phyloP scores from a whole-genome alignment of 805 yeast genomes.

The Scheffersomyces coipomensis region DNA sequence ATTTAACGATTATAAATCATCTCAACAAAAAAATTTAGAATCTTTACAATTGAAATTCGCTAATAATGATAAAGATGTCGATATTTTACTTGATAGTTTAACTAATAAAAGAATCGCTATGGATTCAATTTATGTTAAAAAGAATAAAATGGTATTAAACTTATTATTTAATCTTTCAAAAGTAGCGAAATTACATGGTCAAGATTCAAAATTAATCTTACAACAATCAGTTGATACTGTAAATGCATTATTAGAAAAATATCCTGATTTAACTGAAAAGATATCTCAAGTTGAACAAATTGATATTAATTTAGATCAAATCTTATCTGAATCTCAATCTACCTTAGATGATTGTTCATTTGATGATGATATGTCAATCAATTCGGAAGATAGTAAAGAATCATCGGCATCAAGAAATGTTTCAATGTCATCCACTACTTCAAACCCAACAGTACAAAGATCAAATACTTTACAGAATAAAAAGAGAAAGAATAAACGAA shows the following conservation, averaged over 20 bases:
- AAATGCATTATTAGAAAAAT: slow-evolving; percentile 31
- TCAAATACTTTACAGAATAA: slow-evolving; percentile 17
- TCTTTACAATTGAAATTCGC: slow-evolving; percentile 36
- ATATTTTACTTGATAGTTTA: slow-evolving; percentile 48
- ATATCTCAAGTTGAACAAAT: slow-evolving; percentile 23
- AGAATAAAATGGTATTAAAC: slow-evolving; percentile 43
- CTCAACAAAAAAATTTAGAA: slow-evolving; percentile 31
- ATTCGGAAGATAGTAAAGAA: slow-evolving; percentile 7
- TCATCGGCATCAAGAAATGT: slow-evolving; percentile 6
- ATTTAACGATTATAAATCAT: slow-evolving; percentile 36
- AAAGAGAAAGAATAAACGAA: slow-evolving; percentile 33
- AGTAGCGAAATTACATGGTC: slow-evolving; percentile 48
- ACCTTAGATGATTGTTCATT: slow-evolving; percentile 27
- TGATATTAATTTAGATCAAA: slow-evolving; percentile 31
- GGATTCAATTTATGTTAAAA: slow-evolving; percentile 48
- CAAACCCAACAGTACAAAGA: background rate
- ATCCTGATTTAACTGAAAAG: slow-evolving; percentile 33
- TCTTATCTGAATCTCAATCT: slow-evolving; percentile 32
- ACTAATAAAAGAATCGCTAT: slow-evolving; percentile 46
- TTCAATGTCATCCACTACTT: background rate
- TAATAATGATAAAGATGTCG: slow-evolving; percentile 49
- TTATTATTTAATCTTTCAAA: slow-evolving; percentile 43
- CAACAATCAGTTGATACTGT: slow-evolving; percentile 48
- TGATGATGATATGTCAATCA: slow-evolving; percentile 32
- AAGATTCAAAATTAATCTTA: slow-evolving; percentile 43